phyloP scores from a whole-genome alignment of 225 moss, liverwort and hornwort genomes.

The Sphagnum contortum region DNA sequence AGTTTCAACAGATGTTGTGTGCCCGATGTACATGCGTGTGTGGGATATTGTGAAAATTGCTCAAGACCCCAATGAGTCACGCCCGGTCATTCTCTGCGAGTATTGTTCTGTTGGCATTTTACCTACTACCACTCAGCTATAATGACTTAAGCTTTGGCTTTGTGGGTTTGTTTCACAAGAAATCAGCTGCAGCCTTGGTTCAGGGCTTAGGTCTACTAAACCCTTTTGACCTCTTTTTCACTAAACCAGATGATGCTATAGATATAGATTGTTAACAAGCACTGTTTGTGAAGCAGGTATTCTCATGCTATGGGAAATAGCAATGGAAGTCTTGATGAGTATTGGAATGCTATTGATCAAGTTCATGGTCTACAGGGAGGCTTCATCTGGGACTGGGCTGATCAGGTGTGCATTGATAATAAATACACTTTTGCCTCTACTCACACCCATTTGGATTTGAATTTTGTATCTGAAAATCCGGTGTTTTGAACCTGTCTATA shows the following conservation, averaged over 20 bases:
- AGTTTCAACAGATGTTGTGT: conserved; percentile 86
- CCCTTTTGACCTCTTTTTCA: too few relatives aligned
- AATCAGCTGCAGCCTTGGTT: too few relatives aligned
- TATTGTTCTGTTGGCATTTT: conserved; percentile 18
- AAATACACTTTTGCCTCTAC: background rate
- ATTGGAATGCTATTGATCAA: conserved; percentile 77
- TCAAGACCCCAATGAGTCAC: conserved; percentile 53
- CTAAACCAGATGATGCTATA: too few relatives aligned
- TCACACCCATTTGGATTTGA: background rate
- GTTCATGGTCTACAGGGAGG: conserved; percentile 94
- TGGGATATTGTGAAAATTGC: conserved; percentile 92
- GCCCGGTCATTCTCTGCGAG: conserved; percentile 98
- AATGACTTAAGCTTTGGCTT: too few relatives aligned
- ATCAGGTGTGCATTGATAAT: conserved; percentile 43
- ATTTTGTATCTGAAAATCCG: background rate
- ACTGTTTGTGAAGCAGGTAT: conserved; percentile 37
- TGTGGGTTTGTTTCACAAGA: too few relatives aligned
- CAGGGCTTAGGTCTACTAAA: too few relatives aligned
- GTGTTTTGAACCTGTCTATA: background rate
- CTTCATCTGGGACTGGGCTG: conserved; percentile 99
- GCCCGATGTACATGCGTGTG: conserved; percentile 95
- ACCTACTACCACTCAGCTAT: background rate
- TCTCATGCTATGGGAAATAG: conserved; percentile 99
- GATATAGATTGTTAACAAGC: too few relatives aligned
- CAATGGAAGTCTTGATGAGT: conserved; percentile 82